Evolutionary conservation across 495 filamentous ascomycete genomes (phyloP).

Genomic region (Gamarada debralockiae): DNA sequence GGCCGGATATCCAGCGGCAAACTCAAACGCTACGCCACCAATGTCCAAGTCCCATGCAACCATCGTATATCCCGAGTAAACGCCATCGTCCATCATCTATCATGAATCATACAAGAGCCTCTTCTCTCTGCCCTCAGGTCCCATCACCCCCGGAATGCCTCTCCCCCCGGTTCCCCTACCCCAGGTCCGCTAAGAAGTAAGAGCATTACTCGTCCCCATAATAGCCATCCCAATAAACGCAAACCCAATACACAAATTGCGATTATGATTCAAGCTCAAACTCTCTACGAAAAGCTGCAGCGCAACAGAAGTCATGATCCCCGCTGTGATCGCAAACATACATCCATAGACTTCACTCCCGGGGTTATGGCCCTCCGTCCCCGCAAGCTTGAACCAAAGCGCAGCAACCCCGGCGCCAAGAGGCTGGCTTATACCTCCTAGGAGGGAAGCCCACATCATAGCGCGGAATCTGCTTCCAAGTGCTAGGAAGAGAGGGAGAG

Average conservation of each 20-base stretch:
- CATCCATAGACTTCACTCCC: conserved; percentile 76
- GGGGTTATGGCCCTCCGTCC: conserved; percentile 39
- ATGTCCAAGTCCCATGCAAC: too few species aligned
- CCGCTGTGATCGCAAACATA: conserved; percentile 86
- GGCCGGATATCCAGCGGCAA: too few species aligned
- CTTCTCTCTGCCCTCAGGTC: too few species aligned
- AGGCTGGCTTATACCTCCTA: conserved; percentile 86
- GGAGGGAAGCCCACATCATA: conserved; percentile 75
- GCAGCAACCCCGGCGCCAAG: conserved; percentile 80
- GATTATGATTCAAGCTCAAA: conserved; percentile 73
- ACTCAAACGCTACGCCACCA: too few species aligned
- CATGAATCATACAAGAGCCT: too few species aligned
- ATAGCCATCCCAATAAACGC: conserved; percentile 89
- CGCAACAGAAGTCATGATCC: conserved; percentile 92
- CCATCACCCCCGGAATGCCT: too few species aligned
- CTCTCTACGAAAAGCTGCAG: conserved; percentile 87
- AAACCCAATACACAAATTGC: conserved; percentile 74
- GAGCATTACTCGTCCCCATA: conserved; percentile 74
- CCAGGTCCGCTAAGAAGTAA: too few species aligned
- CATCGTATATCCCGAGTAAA: too few species aligned
- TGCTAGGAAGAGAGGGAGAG: conserved; percentile 86
- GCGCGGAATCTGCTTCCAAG: conserved; percentile 70
- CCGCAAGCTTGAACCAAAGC: conserved; percentile 69
- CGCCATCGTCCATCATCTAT: too few species aligned
- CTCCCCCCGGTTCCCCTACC: too few species aligned